phyloP scores from a whole-genome alignment of 2,329 filamentous ascomycete genomes.

The Cytospora piceicola region DNA sequence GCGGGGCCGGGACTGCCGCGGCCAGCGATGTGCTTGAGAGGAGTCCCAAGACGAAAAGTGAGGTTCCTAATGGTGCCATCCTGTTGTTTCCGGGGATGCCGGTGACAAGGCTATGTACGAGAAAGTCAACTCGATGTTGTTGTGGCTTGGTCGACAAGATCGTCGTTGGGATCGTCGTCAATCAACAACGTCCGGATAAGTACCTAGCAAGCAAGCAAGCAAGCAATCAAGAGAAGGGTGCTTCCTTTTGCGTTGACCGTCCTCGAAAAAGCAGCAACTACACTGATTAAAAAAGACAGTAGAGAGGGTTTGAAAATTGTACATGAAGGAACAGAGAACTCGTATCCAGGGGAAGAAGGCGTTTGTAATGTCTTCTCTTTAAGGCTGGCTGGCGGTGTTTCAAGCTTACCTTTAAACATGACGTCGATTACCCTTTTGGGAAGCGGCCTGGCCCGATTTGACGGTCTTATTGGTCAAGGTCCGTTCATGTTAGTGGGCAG shows the following conservation, averaged over 20 bases:
- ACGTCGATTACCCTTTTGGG: slow-evolving; percentile 22
- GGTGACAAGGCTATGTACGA: background rate
- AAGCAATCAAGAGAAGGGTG: background rate
- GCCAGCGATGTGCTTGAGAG: slow-evolving; percentile 30
- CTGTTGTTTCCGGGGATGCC: slow-evolving; percentile 1
- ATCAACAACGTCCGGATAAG: background rate
- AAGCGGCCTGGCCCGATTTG: background rate
- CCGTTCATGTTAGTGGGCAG: background rate
- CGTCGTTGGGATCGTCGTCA: background rate
- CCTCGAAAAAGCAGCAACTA: background rate
- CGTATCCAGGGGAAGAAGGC: background rate
- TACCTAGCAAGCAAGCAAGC: too few species aligned
- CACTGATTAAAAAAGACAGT: background rate
- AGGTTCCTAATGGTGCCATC: slow-evolving; percentile 17
- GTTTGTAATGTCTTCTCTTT: background rate
- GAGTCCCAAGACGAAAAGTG: slow-evolving; percentile 17
- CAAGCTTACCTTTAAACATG: slow-evolving; percentile 14
- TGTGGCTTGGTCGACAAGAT: background rate
- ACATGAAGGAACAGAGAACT: background rate
- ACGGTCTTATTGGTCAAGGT: background rate
- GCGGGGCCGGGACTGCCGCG: slow-evolving; percentile 32
- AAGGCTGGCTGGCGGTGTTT: slow-evolving; percentile 7
- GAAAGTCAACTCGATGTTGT: background rate
- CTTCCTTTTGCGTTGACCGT: background rate
- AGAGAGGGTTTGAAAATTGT: too few species aligned